These are phyloP conservation scores for Mortierella sp. DNA, from an alignment of 371 early-diverging fungal genomes.

Conservation along the genomic window DNA sequence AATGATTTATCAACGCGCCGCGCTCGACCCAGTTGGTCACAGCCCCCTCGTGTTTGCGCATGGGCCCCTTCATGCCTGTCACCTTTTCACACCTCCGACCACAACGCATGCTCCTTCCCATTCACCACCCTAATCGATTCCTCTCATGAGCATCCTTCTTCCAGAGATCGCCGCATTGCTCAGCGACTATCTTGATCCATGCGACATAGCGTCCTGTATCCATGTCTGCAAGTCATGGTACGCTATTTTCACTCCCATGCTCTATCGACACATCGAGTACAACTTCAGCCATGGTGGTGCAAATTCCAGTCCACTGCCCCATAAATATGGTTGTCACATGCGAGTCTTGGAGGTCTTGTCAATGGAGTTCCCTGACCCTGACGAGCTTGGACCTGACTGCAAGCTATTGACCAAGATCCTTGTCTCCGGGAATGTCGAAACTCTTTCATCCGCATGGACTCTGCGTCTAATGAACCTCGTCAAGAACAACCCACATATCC, in stretches of 20 bases:
- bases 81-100: no score
- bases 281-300: not conserved
- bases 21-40: no score
- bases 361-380: not conserved
- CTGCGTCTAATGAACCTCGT: not conserved
- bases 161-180: not conserved
- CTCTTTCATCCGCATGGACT: not conserved
- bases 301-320: not conserved
- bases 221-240: not conserved
- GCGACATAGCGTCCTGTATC: not conserved
- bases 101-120: no score
- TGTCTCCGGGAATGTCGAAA: not conserved
- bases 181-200: not conserved
- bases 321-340: not conserved
- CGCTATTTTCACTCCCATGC: not conserved
- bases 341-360: not conserved
- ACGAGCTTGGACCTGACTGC: not conserved
- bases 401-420: not conserved
- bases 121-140: no score
- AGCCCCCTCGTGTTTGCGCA: no score
- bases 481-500: not conserved
- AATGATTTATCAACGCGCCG: no score
- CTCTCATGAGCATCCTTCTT: no score
- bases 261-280: not conserved
- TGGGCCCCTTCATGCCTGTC: no score